A percentile compares a stretch with the other conserved stretches of the same genome.
These are phyloP conservation scores for Talaromyces islandicus DNA, from an alignment of 2,329 filamentous ascomycete genomes.

Conservation along the genomic window DNA sequence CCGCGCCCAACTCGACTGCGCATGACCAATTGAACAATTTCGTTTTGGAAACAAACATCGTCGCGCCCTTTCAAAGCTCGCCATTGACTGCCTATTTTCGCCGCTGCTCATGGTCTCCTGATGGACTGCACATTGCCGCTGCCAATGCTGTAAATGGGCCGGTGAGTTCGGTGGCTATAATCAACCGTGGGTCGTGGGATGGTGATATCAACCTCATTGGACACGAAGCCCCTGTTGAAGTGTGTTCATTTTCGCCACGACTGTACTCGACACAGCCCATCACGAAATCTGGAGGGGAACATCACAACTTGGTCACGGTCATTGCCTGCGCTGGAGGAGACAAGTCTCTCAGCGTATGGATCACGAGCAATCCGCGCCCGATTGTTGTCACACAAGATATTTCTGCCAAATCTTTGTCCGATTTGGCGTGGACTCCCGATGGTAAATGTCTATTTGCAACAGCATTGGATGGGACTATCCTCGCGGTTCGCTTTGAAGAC, in stretches of 20 bases:
- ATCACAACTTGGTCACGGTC: slow-evolving; percentile 66
- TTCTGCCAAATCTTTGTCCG: slow-evolving; percentile 84
- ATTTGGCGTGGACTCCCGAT: slow-evolving; percentile 89
- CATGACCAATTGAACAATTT: slow-evolving; percentile 98
- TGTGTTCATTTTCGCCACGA: slow-evolving; percentile 92
- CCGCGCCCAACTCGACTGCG: slow-evolving; percentile 81
- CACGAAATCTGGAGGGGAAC: slow-evolving; percentile 33
- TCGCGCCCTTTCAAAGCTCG: slow-evolving; percentile 78
- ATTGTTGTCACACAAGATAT: slow-evolving; percentile 87
- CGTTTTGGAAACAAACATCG: slow-evolving; percentile 86
- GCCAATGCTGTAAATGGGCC: slow-evolving; percentile 96
- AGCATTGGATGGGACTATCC: slow-evolving; percentile 82
- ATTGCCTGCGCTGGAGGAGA: slow-evolving; percentile 96
- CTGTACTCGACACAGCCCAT: slow-evolving; percentile 70
- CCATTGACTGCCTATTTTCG: slow-evolving; percentile 96
- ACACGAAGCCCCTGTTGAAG: slow-evolving; percentile 93
- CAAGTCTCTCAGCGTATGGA: slow-evolving; percentile 95
- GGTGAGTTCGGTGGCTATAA: slow-evolving; percentile 93
- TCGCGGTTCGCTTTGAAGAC: slow-evolving; percentile 73
- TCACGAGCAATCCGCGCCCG: slow-evolving; percentile 87
- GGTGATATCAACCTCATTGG: slow-evolving; percentile 96
- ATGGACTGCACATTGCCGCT: slow-evolving; percentile 93
- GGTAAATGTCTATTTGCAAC: slow-evolving; percentile 80
- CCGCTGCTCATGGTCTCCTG: slow-evolving; percentile 93
- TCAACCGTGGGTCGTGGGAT: slow-evolving; percentile 87